Conservation (phyloP, 106 monocot genomes). For the Narthecium ossifragum region DNA sequence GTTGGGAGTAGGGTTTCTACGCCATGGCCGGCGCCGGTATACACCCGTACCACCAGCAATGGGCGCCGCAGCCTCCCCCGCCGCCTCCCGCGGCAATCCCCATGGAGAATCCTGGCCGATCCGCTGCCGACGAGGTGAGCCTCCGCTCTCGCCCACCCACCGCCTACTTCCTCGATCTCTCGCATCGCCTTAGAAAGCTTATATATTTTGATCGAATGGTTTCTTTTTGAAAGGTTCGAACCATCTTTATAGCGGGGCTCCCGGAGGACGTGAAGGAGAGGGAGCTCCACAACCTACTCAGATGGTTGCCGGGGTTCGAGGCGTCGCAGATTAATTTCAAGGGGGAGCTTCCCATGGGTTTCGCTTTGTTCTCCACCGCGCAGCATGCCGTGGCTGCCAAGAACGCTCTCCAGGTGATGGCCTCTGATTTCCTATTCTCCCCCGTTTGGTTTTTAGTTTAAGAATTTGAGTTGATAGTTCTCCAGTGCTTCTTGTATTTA, state of each 20-base stretch:
- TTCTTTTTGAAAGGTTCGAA: constrained; percentile 44
- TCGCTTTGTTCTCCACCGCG: constrained; percentile 76
- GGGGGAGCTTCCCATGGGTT: constrained; percentile 55
- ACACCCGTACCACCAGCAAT: constrained; percentile 74
- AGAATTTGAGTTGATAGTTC: background rate
- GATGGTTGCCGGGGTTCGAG: constrained; percentile 97
- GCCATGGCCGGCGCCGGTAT: constrained; percentile 43
- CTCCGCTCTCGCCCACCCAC: background rate
- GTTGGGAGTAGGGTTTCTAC: constrained; percentile 28
- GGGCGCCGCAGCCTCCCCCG: constrained; percentile 34
- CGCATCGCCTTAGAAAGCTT: background rate
- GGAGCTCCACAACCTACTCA: constrained; percentile 86
- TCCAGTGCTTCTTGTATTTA: constrained; percentile 16
- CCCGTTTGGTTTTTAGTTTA: too few species aligned
- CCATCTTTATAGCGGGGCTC: constrained; percentile 86
- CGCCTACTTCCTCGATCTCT: background rate
- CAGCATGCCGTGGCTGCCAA: constrained; percentile 80
- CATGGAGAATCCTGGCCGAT: constrained; percentile 47
- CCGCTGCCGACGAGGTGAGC: constrained; percentile 26
- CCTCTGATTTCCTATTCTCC: background rate
- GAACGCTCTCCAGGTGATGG: constrained; percentile 63
- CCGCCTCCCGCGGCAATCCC: constrained; percentile 8
- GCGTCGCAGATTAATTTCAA: constrained; percentile 19
- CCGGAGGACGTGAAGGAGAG: constrained; percentile 95
- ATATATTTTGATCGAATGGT: background rate